Evolutionary conservation across 139 green algal genomes (phyloP).

Genomic region (Dunaliella sp.): DNA sequence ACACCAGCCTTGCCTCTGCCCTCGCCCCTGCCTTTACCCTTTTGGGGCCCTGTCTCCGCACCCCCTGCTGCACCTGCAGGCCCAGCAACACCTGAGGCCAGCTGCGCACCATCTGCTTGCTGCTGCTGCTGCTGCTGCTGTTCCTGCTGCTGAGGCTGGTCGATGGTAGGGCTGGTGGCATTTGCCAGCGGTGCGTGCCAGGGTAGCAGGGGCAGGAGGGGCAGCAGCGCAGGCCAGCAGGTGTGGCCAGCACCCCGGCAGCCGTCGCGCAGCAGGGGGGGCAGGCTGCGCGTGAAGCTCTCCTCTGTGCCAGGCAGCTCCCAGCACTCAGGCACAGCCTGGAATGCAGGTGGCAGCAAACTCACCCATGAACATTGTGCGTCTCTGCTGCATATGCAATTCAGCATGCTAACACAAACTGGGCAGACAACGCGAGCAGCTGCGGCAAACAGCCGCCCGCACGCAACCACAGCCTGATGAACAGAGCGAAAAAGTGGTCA

Average conservation of each 20-base stretch:
- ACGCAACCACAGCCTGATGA: too few relatives aligned
- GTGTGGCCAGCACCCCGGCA: slow-evolving; percentile 58
- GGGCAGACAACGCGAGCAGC: too few relatives aligned
- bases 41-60: too few relatives aligned
- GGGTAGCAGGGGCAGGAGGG: slow-evolving; percentile 58
- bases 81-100: too few relatives aligned
- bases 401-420: too few relatives aligned
- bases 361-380: too few relatives aligned
- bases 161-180: background rate
- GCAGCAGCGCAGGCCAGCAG: slow-evolving; percentile 67
- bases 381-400: too few relatives aligned
- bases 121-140: background rate
- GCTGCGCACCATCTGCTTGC: too few relatives aligned
- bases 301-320: slow-evolving; percentile 50
- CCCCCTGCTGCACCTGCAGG: background rate
- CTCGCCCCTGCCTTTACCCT: background rate
- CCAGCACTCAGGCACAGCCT: slow-evolving; percentile 49
- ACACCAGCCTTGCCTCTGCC: background rate
- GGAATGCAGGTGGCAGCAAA: too few relatives aligned
- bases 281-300: slow-evolving; percentile 64
- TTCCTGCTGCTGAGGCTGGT: background rate
- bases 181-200: background rate
- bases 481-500: too few relatives aligned
- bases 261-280: slow-evolving; percentile 59
- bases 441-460: too few relatives aligned